phyloP scores from a whole-genome alignment of 495 filamentous ascomycete genomes.

The Podospora australis region DNA sequence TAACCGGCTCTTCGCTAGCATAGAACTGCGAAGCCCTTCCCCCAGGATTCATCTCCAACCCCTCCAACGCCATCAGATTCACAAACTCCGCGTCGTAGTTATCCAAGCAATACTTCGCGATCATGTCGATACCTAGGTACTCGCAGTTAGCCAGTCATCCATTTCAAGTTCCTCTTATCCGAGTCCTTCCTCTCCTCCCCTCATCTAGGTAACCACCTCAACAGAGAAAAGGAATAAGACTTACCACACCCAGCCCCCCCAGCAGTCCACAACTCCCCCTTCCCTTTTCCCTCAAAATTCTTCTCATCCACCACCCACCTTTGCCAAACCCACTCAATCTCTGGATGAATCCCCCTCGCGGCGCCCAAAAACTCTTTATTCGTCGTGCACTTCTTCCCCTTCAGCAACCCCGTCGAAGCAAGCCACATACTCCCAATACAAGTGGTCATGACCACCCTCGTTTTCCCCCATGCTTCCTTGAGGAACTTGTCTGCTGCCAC shows the following conservation, averaged over 20 bases:
- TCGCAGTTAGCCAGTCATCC: background rate
- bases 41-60: slow-evolving; percentile 14
- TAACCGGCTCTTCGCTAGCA: background rate
- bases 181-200: too few relatives aligned
- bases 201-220: background rate
- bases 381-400: slow-evolving; percentile 16
- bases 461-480: slow-evolving; percentile 19
- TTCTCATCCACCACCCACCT: slow-evolving; percentile 22
- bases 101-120: slow-evolving; percentile 18
- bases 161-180: background rate
- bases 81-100: slow-evolving; percentile 21
- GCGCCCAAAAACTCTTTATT: slow-evolving; percentile 10
- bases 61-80: slow-evolving; percentile 9
- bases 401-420: slow-evolving; percentile 13
- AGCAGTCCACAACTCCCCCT: slow-evolving; percentile 23
- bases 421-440: slow-evolving; percentile 21
- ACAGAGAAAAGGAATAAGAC: background rate
- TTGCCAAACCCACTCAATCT: slow-evolving; percentile 16
- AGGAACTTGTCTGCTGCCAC: slow-evolving; percentile 15
- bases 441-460: slow-evolving; percentile 20
- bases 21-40: slow-evolving; percentile 13
- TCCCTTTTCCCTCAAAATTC: slow-evolving; percentile 8
- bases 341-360: slow-evolving; percentile 10
- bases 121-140: slow-evolving; percentile 18
- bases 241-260: slow-evolving; percentile 19